Evolutionary conservation across 768 basidiomycete genomes (phyloP).

Genomic region (Nidula microcarpa): DNA sequence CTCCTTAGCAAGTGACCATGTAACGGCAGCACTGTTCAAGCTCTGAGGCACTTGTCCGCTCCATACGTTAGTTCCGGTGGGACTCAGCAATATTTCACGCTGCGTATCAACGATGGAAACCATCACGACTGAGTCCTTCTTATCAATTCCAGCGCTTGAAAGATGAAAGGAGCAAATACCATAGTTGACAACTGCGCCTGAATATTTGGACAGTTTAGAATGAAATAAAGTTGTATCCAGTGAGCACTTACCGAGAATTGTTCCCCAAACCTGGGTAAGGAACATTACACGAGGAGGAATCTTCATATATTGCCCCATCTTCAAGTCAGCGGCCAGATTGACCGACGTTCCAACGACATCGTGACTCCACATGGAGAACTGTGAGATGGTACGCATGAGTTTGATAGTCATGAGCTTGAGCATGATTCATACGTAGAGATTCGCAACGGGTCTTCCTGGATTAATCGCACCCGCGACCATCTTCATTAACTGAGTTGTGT

Average conservation of each 20-base stretch:
- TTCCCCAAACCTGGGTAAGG: constrained; percentile 62
- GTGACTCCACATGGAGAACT: constrained; percentile 72
- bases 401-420: not conserved
- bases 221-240: too few relatives aligned
- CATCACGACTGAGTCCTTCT: constrained; percentile 49
- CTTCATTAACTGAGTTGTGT: constrained; percentile 60
- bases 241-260: constrained; percentile 41
- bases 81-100: constrained; percentile 47
- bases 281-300: constrained; percentile 68
- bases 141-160: not conserved
- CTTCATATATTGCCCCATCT: constrained; percentile 70
- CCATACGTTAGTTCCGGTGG: constrained; percentile 61
- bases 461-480: constrained; percentile 61
- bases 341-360: constrained; percentile 56
- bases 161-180: constrained; percentile 16
- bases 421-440: constrained; percentile 48
- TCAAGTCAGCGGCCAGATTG: constrained; percentile 54
- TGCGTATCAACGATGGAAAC: constrained; percentile 49
- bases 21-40: constrained; percentile 56
- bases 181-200: constrained; percentile 35
- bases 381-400: not conserved
- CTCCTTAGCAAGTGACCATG: constrained; percentile 61
- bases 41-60: constrained; percentile 48
- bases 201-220: too few relatives aligned
- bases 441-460: constrained; percentile 64